These are phyloP conservation scores for Cicer judaicum DNA, from an alignment of 306 rosid species.

Conservation along the genomic window DNA sequence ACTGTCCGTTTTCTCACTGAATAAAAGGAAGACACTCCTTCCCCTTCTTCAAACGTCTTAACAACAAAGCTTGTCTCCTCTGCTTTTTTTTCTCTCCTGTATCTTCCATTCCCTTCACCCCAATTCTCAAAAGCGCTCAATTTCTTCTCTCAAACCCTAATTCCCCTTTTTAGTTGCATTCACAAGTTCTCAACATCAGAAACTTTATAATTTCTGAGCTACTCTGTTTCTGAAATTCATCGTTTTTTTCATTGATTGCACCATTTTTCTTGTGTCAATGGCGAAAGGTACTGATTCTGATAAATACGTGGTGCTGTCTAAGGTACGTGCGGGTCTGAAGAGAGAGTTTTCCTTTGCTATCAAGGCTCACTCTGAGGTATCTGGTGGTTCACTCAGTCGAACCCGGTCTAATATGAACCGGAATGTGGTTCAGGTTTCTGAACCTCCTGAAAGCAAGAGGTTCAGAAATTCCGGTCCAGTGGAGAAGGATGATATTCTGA, in stretches of 20 bases:
- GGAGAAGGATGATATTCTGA: constrained; percentile 10
- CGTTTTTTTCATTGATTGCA: not conserved
- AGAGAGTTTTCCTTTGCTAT: constrained; percentile 76
- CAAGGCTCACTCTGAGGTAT: constrained; percentile 63
- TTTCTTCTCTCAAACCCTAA: too few relatives aligned
- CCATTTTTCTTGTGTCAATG: constrained; percentile 45
- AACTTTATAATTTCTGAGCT: not conserved
- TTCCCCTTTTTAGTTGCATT: too few relatives aligned
- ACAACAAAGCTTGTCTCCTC: too few relatives aligned
- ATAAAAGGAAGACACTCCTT: too few relatives aligned
- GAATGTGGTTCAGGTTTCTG: constrained; percentile 30
- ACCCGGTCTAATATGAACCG: constrained; percentile 53
- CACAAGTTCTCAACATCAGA: too few relatives aligned
- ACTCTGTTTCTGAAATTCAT: not conserved
- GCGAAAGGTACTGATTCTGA: constrained; percentile 63
- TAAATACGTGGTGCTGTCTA: constrained; percentile 48
- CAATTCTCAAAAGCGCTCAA: too few relatives aligned
- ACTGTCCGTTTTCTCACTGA: too few relatives aligned
- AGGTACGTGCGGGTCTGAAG: constrained; percentile 55
- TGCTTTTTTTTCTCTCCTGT: too few relatives aligned
- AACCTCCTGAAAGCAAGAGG: constrained; percentile 39
- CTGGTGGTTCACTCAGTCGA: constrained; percentile 57
- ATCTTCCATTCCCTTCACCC: too few relatives aligned
- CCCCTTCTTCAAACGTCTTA: too few relatives aligned
- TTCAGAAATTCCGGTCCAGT: constrained; percentile 35